Evolutionary conservation across 139 green algal species (phyloP).

Genomic region (Coccomyxa sp.): DNA sequence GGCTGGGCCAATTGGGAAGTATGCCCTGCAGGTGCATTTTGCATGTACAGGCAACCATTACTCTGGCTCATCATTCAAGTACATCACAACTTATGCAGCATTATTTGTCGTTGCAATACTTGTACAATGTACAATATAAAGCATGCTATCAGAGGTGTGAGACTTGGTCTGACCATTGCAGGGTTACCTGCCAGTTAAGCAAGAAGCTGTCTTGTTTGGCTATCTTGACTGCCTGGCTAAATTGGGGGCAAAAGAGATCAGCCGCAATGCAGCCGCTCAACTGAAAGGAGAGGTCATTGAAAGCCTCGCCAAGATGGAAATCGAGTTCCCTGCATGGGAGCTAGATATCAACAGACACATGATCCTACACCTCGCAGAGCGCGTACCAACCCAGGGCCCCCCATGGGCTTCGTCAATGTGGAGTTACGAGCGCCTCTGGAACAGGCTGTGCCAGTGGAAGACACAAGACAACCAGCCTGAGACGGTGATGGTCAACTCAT

Average conservation of each 20-base stretch:
- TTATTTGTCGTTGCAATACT: too few species aligned
- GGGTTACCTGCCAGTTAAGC: background rate
- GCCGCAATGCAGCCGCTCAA: background rate
- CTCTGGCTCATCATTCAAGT: too few species aligned
- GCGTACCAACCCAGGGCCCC: background rate
- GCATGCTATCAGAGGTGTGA: too few species aligned
- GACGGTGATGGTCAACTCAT: slow-evolving; percentile 5
- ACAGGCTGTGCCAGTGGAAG: background rate
- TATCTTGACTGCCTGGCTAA: slow-evolving; percentile 4
- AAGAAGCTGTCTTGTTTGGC: background rate
- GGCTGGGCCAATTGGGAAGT: slow-evolving; percentile 8
- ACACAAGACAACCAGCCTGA: slow-evolving; percentile 7
- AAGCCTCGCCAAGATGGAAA: background rate
- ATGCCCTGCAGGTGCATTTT: background rate
- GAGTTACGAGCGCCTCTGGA: slow-evolving; percentile 4
- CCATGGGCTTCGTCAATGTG: background rate
- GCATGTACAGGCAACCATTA: too few species aligned
- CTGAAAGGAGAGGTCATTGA: background rate
- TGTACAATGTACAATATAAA: too few species aligned
- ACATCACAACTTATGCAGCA: too few species aligned
- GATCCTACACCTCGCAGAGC: slow-evolving; percentile 1
- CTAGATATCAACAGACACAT: slow-evolving; percentile 4
- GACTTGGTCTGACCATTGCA: too few species aligned
- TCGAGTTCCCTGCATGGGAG: slow-evolving; percentile 6
- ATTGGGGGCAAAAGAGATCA: slow-evolving; percentile 3